Conservation (phyloP, 495 filamentous ascomycete species). For the Penicillium samsonianum region DNA sequence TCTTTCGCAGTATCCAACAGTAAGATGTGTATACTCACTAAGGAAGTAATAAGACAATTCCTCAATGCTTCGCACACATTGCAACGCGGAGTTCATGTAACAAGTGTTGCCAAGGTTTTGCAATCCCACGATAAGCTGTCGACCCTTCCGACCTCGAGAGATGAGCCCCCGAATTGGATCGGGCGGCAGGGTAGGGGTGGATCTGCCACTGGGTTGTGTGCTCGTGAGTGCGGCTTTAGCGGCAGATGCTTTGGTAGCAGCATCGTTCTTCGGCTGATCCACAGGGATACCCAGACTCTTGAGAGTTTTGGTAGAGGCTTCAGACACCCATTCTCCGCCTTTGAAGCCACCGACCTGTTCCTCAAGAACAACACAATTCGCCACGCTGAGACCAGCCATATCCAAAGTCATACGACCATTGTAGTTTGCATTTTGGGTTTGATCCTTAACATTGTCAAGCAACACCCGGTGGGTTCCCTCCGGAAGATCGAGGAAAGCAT, state of each 20-base stretch:
- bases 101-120: constrained; percentile 95
- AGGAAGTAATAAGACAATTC: constrained; percentile 92
- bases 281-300: constrained; percentile 44
- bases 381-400: constrained; percentile 63
- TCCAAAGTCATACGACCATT: constrained; percentile 68
- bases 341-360: constrained; percentile 61
- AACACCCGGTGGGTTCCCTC: constrained; percentile 69
- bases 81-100: constrained; percentile 97
- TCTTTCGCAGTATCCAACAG: constrained; percentile 4
- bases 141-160: constrained; percentile 68
- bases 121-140: constrained; percentile 61
- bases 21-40: constrained; percentile 39
- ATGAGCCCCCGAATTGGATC: constrained; percentile 29
- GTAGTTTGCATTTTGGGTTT: constrained; percentile 73
- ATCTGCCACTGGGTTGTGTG: constrained; percentile 55
- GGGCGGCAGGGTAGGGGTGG: constrained; percentile 58
- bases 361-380: constrained; percentile 74
- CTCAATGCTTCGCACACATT: constrained; percentile 88
- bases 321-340: constrained; percentile 65
- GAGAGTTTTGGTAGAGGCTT: constrained; percentile 44
- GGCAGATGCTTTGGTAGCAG: constrained; percentile 17
- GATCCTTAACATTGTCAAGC: constrained; percentile 65
- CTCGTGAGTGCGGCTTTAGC: constrained; percentile 41
- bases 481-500: constrained; percentile 66
- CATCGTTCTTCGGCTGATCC: constrained; percentile 38